Evolutionary conservation across 768 basidiomycete genomes (phyloP).

Genomic region (Coprinopsis marcescibilis): DNA sequence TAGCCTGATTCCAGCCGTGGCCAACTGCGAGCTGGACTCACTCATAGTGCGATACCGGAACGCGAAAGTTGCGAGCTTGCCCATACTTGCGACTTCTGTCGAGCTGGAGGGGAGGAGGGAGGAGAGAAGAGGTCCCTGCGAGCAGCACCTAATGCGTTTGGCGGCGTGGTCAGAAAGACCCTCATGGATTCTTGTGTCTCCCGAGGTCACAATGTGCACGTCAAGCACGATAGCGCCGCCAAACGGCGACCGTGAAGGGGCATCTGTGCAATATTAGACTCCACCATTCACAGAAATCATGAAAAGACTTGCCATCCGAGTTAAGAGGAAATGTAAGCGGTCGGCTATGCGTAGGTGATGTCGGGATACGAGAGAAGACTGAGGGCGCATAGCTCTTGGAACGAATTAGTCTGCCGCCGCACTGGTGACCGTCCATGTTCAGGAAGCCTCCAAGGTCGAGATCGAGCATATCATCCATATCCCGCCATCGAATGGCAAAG

Average conservation of each 20-base stretch:
- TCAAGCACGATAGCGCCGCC: slow-evolving; percentile 26
- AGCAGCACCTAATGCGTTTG: slow-evolving; percentile 11
- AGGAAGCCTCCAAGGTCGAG: slow-evolving; percentile 25
- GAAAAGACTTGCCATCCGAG: slow-evolving; percentile 4
- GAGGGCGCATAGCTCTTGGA: slow-evolving; percentile 25
- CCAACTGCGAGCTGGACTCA: slow-evolving; percentile 10
- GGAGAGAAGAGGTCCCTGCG: slow-evolving; percentile 22
- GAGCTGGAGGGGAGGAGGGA: slow-evolving; percentile 26
- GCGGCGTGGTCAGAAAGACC: slow-evolving; percentile 24
- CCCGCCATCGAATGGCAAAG: slow-evolving; percentile 20
- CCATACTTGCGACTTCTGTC: slow-evolving; percentile 25
- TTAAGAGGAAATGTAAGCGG: slow-evolving; percentile 20
- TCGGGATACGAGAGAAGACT: slow-evolving; percentile 27
- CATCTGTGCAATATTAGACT: slow-evolving; percentile 1
- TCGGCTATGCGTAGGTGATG: slow-evolving; percentile 23
- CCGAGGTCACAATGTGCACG: slow-evolving; percentile 25
- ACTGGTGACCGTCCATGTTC: slow-evolving; percentile 25
- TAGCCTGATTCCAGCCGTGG: too few species aligned
- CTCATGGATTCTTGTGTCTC: slow-evolving; percentile 24
- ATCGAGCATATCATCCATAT: slow-evolving; percentile 16
- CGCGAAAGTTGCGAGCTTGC: slow-evolving; percentile 26
- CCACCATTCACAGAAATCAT: slow-evolving; percentile 17
- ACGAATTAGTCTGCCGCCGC: slow-evolving; percentile 25
- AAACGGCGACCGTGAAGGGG: slow-evolving; percentile 21
- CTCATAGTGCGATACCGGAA: slow-evolving; percentile 27